Percentiles rank a stretch among this genome's conserved stretches.
Evolutionary conservation across 441 rosid genomes (phyloP).

Genomic region (Brassica hybrid): DNA sequence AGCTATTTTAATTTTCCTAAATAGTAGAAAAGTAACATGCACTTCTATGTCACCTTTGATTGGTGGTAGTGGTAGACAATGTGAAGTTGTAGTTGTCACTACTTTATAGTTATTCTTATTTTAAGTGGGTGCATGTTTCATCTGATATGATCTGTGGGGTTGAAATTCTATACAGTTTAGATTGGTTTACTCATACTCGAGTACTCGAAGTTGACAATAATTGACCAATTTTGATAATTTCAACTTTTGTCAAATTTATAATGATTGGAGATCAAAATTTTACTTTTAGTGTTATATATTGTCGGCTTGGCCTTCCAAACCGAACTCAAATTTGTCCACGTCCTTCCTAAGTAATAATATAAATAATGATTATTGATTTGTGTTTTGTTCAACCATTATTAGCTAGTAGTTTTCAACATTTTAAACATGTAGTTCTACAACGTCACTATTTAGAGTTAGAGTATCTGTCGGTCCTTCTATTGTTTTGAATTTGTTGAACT

Average conservation of each 20-base stretch:
- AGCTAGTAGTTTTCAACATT: not conserved
- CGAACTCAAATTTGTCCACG: not conserved
- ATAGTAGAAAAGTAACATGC: constrained; percentile 7
- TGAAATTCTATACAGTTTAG: not conserved
- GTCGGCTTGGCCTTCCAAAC: constrained; percentile 14
- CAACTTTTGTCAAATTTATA: constrained; percentile 8
- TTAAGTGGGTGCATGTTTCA: not conserved
- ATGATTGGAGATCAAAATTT: constrained; percentile 5
- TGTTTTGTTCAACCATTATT: not conserved
- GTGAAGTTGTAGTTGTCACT: constrained; percentile 14
- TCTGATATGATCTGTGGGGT: not conserved
- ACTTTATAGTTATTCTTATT: constrained; percentile 6
- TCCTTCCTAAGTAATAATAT: not conserved
- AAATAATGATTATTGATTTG: not conserved
- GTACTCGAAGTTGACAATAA: constrained; percentile 2
- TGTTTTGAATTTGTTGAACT: not conserved
- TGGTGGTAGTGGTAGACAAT: constrained; percentile 35
- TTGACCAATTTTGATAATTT: not conserved
- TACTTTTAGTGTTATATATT: not conserved
- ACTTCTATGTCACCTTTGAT: constrained; percentile 13
- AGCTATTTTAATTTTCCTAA: constrained; percentile 1
- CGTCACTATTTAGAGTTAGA: not conserved
- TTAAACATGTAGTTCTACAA: constrained; percentile 8
- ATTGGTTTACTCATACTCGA: not conserved
- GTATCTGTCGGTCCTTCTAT: not conserved